Evolutionary conservation across 2,329 filamentous ascomycete genomes (phyloP), one percentile per base, ranked within the genome.

Genomic region (Ilyonectria robusta): DNA sequence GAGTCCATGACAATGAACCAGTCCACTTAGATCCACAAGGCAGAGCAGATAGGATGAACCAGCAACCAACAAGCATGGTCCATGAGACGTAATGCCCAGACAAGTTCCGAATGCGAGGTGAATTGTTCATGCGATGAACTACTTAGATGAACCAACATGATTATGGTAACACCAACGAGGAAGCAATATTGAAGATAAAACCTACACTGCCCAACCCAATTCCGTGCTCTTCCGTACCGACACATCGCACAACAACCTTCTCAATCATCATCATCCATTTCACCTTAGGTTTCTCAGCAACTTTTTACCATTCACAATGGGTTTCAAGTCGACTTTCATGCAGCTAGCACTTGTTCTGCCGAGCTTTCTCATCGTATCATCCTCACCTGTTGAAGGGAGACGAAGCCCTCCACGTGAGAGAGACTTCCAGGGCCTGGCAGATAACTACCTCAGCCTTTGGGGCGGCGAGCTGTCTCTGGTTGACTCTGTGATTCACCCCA

Each of bases 371-470:
- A 5, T 42, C 40, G 40, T 15, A 42, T n/a, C 40, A 42, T 17
- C 40, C 15, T 8, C 40, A n/a, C 40, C 40, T n/a, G 5, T 8
- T n/a, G 40, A n/a, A 6, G 40, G 15, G 5, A 33, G 31, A 33
- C 40, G 40, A n/a, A 17, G 17, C 15, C 5, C 40, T 42, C n/a
- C 40, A 17, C 40, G n/a, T 8, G 15, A 42, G 3, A 42, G 40
- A n/a, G 35, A 59, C 23, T 51, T 42, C 33, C 11, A 59, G 15
- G 29, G 3, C 9, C 31, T 62, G 29, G 53, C 44, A 13, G 31
- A 56, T 29, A 57, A 62, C 4, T 62, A 62, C 42, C 23, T 62
- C 40, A 37, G 8, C n/a, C 21, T 62, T 17, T 62, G 60, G 60
- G 53, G 53, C 46, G 60, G 60, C 8, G 21, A 62, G 21, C 19